Conservation (phyloP, 129 eudicot species). For the Artemisia tridentata region DNA sequence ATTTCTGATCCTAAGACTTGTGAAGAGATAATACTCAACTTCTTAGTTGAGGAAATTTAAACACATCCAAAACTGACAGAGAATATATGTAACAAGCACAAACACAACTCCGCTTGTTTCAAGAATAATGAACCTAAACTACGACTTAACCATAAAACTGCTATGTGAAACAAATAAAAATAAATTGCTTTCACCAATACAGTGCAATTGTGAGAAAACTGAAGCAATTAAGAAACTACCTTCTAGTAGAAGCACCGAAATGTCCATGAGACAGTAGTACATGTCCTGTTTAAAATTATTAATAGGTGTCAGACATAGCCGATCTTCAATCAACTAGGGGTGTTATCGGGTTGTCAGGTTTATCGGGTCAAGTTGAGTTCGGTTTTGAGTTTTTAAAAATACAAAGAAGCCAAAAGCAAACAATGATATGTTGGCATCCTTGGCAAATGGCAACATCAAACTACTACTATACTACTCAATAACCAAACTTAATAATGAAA, state of each 20-base stretch:
- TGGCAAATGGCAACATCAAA: no score
- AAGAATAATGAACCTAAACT: not conserved
- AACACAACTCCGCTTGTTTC: not conserved
- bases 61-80: not conserved
- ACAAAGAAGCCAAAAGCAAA: no score
- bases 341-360: no score
- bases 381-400: no score
- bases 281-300: constrained; percentile 67
- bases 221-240: constrained; percentile 39
- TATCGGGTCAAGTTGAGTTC: no score
- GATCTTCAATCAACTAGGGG: not conserved
- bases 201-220: constrained; percentile 8
- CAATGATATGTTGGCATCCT: no score
- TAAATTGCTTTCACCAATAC: constrained; percentile 1
- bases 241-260: constrained; percentile 89
- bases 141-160: constrained; percentile 9
- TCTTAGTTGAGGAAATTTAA: constrained; percentile 6
- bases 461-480: no score
- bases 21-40: not conserved
- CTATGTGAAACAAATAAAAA: not conserved
- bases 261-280: constrained; percentile 96
- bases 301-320: constrained; percentile 17
- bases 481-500: no score
- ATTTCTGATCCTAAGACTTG: no score
- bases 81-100: not conserved